Percentiles rank a stretch among this genome's conserved stretches.
Conservation (phyloP, 169 alveolate genomes). For the Cryptosporidium canis region DNA sequence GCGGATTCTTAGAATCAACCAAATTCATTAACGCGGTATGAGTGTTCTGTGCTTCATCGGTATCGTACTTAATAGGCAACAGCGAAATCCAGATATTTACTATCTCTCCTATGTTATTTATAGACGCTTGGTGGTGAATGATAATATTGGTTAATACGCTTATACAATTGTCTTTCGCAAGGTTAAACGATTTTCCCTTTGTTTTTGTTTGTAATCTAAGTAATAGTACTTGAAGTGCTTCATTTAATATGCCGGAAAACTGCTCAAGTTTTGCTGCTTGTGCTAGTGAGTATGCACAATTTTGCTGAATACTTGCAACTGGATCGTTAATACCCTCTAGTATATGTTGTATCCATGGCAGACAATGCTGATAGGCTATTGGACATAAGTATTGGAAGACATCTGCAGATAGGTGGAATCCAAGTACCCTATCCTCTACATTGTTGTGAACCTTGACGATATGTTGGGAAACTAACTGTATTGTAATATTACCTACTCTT, state of each 20-base stretch:
- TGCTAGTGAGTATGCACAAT: conserved; percentile 67
- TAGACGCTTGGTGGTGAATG: conserved; percentile 20
- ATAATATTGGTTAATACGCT: conserved; percentile 34
- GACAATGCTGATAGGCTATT: conserved; percentile 63
- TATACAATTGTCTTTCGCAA: conserved; percentile 60
- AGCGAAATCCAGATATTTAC: conserved; percentile 40
- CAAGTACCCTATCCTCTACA: conserved; percentile 60
- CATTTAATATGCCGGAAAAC: conserved; percentile 27
- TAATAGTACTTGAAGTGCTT: conserved; percentile 49
- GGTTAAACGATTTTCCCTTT: conserved; percentile 60
- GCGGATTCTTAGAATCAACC: conserved; percentile 78
- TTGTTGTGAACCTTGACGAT: conserved; percentile 36
- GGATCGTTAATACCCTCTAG: conserved; percentile 70
- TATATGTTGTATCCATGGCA: conserved; percentile 56
- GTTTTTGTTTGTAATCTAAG: conserved; percentile 34
- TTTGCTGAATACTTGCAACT: conserved; percentile 70
- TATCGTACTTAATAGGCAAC: conserved; percentile 59
- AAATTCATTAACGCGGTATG: conserved; percentile 59
- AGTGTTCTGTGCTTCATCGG: conserved; percentile 70
- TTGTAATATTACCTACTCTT: conserved; percentile 48
- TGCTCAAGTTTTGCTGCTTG: conserved; percentile 66
- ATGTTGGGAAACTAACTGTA: conserved; percentile 60
- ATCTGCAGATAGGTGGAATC: conserved; percentile 67
- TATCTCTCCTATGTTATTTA: conserved; percentile 23
- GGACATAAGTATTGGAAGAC: conserved; percentile 69